phyloP scores from a whole-genome alignment of 192 early-diverging fungal species.

The Geranomyces michiganensis region DNA sequence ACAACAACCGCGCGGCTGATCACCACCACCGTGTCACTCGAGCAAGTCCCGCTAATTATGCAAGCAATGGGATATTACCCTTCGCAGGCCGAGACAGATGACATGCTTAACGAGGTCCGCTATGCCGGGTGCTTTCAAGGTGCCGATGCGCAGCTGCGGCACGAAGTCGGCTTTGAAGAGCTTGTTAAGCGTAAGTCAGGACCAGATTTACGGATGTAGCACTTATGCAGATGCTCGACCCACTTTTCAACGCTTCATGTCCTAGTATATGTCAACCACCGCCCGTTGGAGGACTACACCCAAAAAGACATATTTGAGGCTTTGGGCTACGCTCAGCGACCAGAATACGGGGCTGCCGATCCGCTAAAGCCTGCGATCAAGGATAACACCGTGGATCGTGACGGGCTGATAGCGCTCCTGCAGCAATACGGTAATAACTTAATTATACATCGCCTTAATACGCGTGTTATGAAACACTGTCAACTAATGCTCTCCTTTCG shows the following conservation, averaged over 20 bases:
- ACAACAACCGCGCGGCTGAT: constrained; percentile 44
- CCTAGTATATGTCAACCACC: constrained; percentile 61
- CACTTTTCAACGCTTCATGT: not conserved
- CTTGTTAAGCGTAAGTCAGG: constrained; percentile 51
- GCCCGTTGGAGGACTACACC: constrained; percentile 46
- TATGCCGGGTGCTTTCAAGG: constrained; percentile 42
- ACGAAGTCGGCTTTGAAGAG: constrained; percentile 53
- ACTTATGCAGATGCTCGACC: not conserved
- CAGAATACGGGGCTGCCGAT: constrained; percentile 39
- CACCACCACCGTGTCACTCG: constrained; percentile 42
- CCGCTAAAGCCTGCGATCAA: constrained; percentile 2
- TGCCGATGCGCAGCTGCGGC: constrained; percentile 32
- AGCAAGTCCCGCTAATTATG: constrained; percentile 56
- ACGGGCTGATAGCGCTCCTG: constrained; percentile 50
- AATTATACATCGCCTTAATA: too few species aligned
- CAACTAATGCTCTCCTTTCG: constrained; percentile 1
- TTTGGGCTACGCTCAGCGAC: constrained; percentile 39
- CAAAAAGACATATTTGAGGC: constrained; percentile 48
- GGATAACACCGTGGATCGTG: constrained; percentile 25
- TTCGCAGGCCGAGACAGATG: constrained; percentile 55
- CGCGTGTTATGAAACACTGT: too few species aligned
- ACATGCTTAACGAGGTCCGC: constrained; percentile 65
- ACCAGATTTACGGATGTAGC: not conserved
- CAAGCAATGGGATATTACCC: constrained; percentile 66
- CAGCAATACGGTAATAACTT: constrained; percentile 59